These are phyloP conservation scores for Sphaerosporella brunnea DNA, from an alignment of 495 filamentous ascomycete genomes.

Conservation along the genomic window DNA sequence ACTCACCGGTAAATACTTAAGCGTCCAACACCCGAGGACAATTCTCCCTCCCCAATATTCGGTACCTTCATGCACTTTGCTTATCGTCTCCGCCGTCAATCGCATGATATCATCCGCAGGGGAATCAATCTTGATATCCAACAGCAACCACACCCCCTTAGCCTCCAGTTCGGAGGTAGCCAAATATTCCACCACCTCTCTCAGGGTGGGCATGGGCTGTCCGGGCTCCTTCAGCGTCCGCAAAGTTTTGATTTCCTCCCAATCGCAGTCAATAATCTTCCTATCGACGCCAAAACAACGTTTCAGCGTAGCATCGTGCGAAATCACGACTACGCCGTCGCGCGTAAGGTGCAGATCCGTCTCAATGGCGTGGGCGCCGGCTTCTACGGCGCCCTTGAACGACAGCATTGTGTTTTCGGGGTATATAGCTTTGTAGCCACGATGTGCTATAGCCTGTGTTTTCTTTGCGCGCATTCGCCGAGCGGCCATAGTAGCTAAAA, in stretches of 20 bases:
- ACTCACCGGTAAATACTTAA: constrained; percentile 21
- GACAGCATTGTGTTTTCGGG: constrained; percentile 78
- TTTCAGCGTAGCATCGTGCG: constrained; percentile 58
- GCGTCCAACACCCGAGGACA: constrained; percentile 60
- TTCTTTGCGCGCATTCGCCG: too few species aligned
- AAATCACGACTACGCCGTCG: constrained; percentile 70
- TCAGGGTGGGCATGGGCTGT: constrained; percentile 52
- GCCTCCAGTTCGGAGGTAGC: constrained; percentile 32
- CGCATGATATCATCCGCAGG: constrained; percentile 51
- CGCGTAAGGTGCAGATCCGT: constrained; percentile 64
- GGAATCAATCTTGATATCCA: constrained; percentile 81
- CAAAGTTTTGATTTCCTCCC: constrained; percentile 48
- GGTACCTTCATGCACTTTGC: constrained; percentile 30
- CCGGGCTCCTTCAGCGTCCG: constrained; percentile 49
- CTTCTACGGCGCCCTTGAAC: constrained; percentile 52
- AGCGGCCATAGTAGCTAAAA: too few species aligned
- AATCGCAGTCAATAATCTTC: constrained; percentile 58
- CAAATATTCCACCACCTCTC: constrained; percentile 60
- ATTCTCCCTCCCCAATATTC: constrained; percentile 53
- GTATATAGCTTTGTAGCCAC: constrained; percentile 44
- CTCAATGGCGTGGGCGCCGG: constrained; percentile 67
- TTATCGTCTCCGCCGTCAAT: constrained; percentile 43
- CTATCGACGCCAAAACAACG: constrained; percentile 58
- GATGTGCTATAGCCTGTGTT: constrained; percentile 64
- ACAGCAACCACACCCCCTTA: constrained; percentile 57